phyloP scores from a whole-genome alignment of 345 rosid species.

The Salix udensis region DNA sequence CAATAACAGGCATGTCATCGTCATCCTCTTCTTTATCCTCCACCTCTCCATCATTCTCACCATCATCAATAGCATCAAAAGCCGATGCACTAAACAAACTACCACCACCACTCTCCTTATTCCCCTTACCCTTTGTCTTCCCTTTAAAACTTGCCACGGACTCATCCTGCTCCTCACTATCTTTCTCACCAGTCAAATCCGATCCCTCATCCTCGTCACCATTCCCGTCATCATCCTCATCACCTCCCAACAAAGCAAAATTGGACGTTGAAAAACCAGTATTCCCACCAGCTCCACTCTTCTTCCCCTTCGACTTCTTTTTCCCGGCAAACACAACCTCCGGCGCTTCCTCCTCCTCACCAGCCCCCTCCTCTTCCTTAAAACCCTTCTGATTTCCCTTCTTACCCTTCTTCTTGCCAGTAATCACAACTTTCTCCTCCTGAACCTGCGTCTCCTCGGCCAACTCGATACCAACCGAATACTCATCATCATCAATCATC shows the following conservation, averaged over 20 bases:
- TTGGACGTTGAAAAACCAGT: conserved; percentile 26
- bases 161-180: conserved; percentile 38
- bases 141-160: conserved; percentile 36
- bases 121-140: conserved; percentile 47
- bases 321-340: conserved; percentile 42
- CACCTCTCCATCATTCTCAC: conserved; percentile 33
- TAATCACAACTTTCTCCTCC: conserved; percentile 37
- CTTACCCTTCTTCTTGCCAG: conserved; percentile 65
- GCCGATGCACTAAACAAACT: conserved; percentile 41
- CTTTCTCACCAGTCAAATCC: conserved; percentile 18
- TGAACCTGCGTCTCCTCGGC: conserved; percentile 47
- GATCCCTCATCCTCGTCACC: conserved; percentile 33
- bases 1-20: conserved; percentile 37
- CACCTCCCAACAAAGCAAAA: conserved; percentile 49
- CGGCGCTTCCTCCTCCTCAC: conserved; percentile 33
- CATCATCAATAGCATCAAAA: conserved; percentile 50
- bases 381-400: conserved; percentile 46
- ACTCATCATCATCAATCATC: conserved; percentile 79
- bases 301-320: conserved; percentile 54
- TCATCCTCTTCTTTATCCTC: conserved; percentile 28
- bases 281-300: conserved; percentile 21
- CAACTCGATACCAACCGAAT: conserved; percentile 53
- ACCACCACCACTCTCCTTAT: conserved; percentile 30
- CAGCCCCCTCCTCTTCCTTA: conserved; percentile 31
- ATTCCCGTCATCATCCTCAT: conserved; percentile 25